Evolutionary conservation across 2,329 filamentous ascomycete genomes (phyloP).

Genomic region (Monosporascus ibericus): DNA sequence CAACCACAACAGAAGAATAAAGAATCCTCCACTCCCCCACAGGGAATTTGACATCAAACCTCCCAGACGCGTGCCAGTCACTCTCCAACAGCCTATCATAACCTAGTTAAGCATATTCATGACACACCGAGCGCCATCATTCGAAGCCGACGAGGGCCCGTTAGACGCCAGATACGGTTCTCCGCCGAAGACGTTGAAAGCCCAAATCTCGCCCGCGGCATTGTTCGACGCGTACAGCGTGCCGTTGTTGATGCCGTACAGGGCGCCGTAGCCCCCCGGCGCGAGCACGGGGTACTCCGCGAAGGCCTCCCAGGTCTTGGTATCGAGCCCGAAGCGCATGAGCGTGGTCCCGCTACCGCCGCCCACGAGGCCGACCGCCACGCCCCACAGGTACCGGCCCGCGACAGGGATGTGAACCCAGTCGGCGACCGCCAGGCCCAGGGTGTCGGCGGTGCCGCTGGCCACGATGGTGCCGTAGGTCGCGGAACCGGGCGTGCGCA

Average conservation of each 20-base stretch:
- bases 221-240: slow-evolving; percentile 1
- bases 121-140: slow-evolving; percentile 1
- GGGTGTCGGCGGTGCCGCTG: neutral
- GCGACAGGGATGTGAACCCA: slow-evolving; percentile 1
- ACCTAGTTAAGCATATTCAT: neutral
- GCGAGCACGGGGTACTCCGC: neutral
- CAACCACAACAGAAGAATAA: too few relatives aligned
- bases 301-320: neutral
- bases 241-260: slow-evolving; percentile 2
- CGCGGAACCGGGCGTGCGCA: neutral
- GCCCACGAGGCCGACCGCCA: neutral
- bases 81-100: too few relatives aligned
- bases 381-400: neutral
- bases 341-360: neutral
- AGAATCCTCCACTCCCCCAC: too few relatives aligned
- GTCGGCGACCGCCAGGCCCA: neutral
- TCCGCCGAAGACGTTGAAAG: neutral
- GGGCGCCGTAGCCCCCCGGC: neutral
- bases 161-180: neutral
- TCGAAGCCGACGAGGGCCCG: neutral
- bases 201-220: neutral
- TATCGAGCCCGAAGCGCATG: neutral
- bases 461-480: neutral
- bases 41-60: too few relatives aligned
- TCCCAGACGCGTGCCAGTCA: too few relatives aligned